These are phyloP conservation scores for Poronia punctata DNA, from an alignment of 495 filamentous ascomycete species.

Conservation along the genomic window DNA sequence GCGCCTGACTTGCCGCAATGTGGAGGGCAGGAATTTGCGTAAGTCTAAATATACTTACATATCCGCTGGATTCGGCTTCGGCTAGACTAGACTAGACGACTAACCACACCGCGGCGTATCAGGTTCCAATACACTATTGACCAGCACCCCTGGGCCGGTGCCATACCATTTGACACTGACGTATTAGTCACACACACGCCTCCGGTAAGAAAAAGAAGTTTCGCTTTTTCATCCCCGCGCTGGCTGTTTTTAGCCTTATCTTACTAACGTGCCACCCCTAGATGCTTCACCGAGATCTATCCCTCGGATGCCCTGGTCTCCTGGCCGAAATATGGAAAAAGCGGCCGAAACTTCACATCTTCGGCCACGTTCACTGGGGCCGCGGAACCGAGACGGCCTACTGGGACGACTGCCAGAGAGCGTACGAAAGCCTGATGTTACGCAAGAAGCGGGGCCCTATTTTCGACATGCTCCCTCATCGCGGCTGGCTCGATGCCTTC, in stretches of 20 bases:
- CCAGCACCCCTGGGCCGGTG: conserved; percentile 39
- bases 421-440: conserved; percentile 60
- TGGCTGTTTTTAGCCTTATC: conserved; percentile 46
- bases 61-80: not conserved
- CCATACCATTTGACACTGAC: conserved; percentile 66
- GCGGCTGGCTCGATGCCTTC: conserved; percentile 55
- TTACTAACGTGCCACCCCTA: too few relatives aligned
- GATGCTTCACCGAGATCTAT: conserved; percentile 57
- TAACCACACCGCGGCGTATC: not conserved
- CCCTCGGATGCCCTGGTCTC: conserved; percentile 68
- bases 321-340: conserved; percentile 72
- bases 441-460: conserved; percentile 41
- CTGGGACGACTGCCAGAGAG: conserved; percentile 69
- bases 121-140: conserved; percentile 43
- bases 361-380: conserved; percentile 82
- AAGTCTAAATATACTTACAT: conserved; percentile 9
- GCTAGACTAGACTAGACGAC: not conserved
- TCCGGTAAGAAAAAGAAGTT: conserved; percentile 25
- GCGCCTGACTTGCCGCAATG: conserved; percentile 44
- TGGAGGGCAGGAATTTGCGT: conserved; percentile 53
- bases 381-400: conserved; percentile 58
- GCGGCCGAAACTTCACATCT: conserved; percentile 73
- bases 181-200: conserved; percentile 79
- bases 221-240: not conserved
- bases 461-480: conserved; percentile 40